These are phyloP conservation scores for Talaromyces sp. DNA, from an alignment of 2,329 filamentous ascomycete genomes.

Conservation along the genomic window DNA sequence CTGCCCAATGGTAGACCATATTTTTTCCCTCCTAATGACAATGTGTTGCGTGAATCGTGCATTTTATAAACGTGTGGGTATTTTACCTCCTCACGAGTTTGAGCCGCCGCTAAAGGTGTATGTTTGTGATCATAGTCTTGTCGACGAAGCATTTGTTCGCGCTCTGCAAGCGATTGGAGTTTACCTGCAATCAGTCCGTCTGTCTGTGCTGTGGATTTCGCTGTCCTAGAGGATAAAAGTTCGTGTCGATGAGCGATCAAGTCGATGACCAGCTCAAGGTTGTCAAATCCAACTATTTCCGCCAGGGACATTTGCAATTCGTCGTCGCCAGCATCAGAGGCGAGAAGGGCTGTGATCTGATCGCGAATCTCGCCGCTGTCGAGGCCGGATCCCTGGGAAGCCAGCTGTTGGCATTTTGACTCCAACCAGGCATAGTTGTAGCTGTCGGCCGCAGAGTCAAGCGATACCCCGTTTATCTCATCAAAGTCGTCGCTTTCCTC, in stretches of 20 bases:
- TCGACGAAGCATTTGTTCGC: constrained; percentile 69
- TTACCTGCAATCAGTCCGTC: constrained; percentile 45
- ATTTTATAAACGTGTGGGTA: constrained; percentile 93
- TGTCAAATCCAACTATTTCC: constrained; percentile 86
- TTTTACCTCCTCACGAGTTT: constrained; percentile 62
- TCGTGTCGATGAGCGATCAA: constrained; percentile 71
- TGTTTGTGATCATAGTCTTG: constrained; percentile 81
- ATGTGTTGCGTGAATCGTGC: constrained; percentile 76
- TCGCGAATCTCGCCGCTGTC: constrained; percentile 65
- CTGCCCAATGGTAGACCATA: constrained; percentile 77
- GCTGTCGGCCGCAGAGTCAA: constrained; percentile 22
- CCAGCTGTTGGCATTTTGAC: constrained; percentile 61
- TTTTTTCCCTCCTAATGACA: constrained; percentile 72
- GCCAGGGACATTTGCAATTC: constrained; percentile 87
- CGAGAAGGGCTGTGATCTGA: constrained; percentile 70
- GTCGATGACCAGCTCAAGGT: constrained; percentile 88
- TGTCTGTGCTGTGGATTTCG: constrained; percentile 28
- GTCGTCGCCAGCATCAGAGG: constrained; percentile 66
- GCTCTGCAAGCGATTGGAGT: constrained; percentile 68
- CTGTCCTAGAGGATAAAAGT: constrained; percentile 46
- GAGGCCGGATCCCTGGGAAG: constrained; percentile 59
- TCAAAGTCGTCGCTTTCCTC: constrained; percentile 61
- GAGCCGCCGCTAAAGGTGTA: constrained; percentile 62
- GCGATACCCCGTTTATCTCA: constrained; percentile 40
- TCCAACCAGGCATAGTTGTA: constrained; percentile 67